phyloP scores from a whole-genome alignment of 768 basidiomycete species.

The Boletus fagicola region DNA sequence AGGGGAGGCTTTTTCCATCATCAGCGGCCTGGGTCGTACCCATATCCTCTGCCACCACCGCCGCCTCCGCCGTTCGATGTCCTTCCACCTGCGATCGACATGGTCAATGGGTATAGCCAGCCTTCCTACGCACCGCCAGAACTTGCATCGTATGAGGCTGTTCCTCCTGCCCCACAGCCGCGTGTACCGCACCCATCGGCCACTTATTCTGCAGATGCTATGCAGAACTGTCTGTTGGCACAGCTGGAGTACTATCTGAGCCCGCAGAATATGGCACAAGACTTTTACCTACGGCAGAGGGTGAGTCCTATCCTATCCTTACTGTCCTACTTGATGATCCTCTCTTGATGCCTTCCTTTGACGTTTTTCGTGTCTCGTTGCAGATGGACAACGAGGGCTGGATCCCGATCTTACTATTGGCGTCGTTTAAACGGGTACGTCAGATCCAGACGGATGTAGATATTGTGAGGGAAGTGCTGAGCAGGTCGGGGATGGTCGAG shows the following conservation, averaged over 20 bases:
- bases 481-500: slow-evolving; percentile 65
- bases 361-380: not conserved
- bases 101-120: slow-evolving; percentile 30
- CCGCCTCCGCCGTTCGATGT: slow-evolving; percentile 29
- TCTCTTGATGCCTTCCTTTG: not conserved
- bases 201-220: slow-evolving; percentile 63
- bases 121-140: slow-evolving; percentile 34
- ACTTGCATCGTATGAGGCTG: slow-evolving; percentile 27
- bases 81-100: slow-evolving; percentile 25
- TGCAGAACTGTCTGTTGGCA: slow-evolving; percentile 66
- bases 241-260: slow-evolving; percentile 94
- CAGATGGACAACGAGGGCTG: slow-evolving; percentile 92
- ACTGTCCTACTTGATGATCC: not conserved
- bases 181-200: slow-evolving; percentile 45
- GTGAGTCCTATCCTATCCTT: slow-evolving; percentile 43
- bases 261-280: slow-evolving; percentile 84
- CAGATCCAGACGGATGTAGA: slow-evolving; percentile 57
- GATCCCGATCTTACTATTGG: slow-evolving; percentile 77
- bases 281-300: slow-evolving; percentile 76
- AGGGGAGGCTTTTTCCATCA: slow-evolving; percentile 36
- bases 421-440: slow-evolving; percentile 84
- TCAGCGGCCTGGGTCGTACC: slow-evolving; percentile 33
- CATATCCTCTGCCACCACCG: slow-evolving; percentile 26
- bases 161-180: slow-evolving; percentile 21
- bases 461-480: slow-evolving; percentile 69